phyloP scores from a whole-genome alignment of 2,329 filamentous ascomycete genomes.

The Teratosphaeria pseudoeucalypti region DNA sequence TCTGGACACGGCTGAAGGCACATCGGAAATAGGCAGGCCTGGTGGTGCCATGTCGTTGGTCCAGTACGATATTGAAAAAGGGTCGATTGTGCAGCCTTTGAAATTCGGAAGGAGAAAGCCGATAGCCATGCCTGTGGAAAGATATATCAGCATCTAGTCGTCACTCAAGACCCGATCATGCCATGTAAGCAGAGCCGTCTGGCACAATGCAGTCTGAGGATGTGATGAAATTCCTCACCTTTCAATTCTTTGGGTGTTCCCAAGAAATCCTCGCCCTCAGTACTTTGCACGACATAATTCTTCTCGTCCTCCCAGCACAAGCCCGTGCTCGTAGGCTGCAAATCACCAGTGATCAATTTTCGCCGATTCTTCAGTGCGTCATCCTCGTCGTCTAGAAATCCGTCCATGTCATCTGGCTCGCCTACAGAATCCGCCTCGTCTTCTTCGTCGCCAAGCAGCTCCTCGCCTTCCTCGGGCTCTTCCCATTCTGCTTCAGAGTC shows the following conservation, averaged over 20 bases:
- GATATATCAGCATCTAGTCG: slow-evolving; percentile 8
- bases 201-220: neutral
- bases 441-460: slow-evolving; percentile 54
- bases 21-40: slow-evolving; percentile 6
- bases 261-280: slow-evolving; percentile 22
- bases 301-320: slow-evolving; percentile 68
- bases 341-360: slow-evolving; percentile 51
- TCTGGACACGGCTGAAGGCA: slow-evolving; percentile 17
- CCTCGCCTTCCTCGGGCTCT: slow-evolving; percentile 58
- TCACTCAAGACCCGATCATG: neutral
- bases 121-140: slow-evolving; percentile 15
- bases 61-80: slow-evolving; percentile 80
- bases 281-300: slow-evolving; percentile 39
- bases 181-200: neutral
- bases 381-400: slow-evolving; percentile 80
- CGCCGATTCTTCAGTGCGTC: slow-evolving; percentile 49
- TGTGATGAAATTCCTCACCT: slow-evolving; percentile 20
- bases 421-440: slow-evolving; percentile 61
- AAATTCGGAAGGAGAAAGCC: slow-evolving; percentile 20
- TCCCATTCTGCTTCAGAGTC: slow-evolving; percentile 81
- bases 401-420: slow-evolving; percentile 78
- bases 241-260: slow-evolving; percentile 2
- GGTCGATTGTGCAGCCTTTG: slow-evolving; percentile 56
- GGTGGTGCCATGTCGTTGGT: slow-evolving; percentile 20
- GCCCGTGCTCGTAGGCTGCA: slow-evolving; percentile 69